Conservation (phyloP, 148 eudicot genomes). For the Bassia scoparia region DNA sequence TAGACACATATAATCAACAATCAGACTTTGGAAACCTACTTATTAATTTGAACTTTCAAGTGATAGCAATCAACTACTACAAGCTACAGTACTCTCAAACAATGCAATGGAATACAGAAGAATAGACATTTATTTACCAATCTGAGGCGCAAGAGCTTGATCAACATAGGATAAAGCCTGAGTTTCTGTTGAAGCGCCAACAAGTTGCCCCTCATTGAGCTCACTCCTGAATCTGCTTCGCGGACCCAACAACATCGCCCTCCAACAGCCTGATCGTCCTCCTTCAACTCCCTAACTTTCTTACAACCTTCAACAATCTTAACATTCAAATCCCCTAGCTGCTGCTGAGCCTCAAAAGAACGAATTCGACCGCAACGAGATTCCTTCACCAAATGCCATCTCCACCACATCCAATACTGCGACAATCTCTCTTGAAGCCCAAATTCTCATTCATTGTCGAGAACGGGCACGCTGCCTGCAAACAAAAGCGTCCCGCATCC, state of each 20-base stretch:
- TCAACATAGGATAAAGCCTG: slow-evolving; percentile 70
- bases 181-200: slow-evolving; percentile 65
- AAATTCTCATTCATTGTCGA: slow-evolving; percentile 53
- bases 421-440: slow-evolving; percentile 71
- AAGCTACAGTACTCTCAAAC: neutral
- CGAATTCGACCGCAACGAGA: slow-evolving; percentile 73
- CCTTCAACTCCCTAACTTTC: slow-evolving; percentile 72
- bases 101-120: neutral
- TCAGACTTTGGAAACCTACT: neutral
- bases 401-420: slow-evolving; percentile 91
- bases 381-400: slow-evolving; percentile 92
- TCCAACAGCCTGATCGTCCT: slow-evolving; percentile 70
- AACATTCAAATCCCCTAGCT: slow-evolving; percentile 67
- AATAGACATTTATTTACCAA: slow-evolving; percentile 40
- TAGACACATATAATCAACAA: neutral
- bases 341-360: slow-evolving; percentile 91
- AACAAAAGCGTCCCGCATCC: slow-evolving; percentile 78
- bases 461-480: slow-evolving; percentile 73
- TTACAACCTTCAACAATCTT: slow-evolving; percentile 77
- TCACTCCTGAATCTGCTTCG: slow-evolving; percentile 55
- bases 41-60: neutral
- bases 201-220: slow-evolving; percentile 45
- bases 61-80: neutral
- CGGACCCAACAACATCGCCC: slow-evolving; percentile 65
- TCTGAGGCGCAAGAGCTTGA: slow-evolving; percentile 76